Evolutionary conservation across 805 yeast genomes (phyloP), one percentile per base, ranked within the genome.

Genomic region (Naumovozyma baii): DNA sequence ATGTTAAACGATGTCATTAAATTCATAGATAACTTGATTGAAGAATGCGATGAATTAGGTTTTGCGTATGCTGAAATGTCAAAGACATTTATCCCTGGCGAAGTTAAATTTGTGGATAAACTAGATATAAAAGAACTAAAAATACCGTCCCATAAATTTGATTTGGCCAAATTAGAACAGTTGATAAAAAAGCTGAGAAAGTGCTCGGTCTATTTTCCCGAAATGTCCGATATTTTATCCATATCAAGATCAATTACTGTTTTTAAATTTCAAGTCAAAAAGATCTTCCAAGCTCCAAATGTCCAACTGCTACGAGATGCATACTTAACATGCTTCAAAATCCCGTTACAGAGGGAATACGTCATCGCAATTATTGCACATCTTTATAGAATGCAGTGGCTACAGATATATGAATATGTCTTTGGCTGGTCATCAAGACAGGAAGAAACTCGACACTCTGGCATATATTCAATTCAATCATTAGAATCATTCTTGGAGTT

Each of bases 331-430:
- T 47, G 48, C 8, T 38, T 43, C 15, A 39, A 41, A 12, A 36
- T 50, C 1, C 49, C 52, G 5, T 15, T 54, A 7, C 33, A 39
- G n/a, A 38, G 51, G 18, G 18, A 38, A 33, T 37, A 40, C 45
- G 43, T 36, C 36, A 18, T 34, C 17, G 25, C 43, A 40, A 13
- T 42, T 16, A 39, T 45, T 15, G 28, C 10, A 20, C 33, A 29
- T 17, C 40, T 50, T n/a, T 25, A 47, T 31, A 36, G 61, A 49
- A 17, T 42, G 28, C 34, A 46, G 39, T 41, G 58, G 67, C 43
- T 55, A 37, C 31, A 42, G 14, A 31, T 45, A 10, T 45, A 59
- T 41, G 33, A 48, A 18, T 37, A 39, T 18, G 34, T 43, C 33
- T 40, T 45, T 47, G 39, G 26, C 10, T 22, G 26, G 26, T 7